A percentile compares a stretch with the other conserved stretches of the same genome.
Conservation (phyloP, 148 eudicot species). For the Pouteria glomerata region DNA sequence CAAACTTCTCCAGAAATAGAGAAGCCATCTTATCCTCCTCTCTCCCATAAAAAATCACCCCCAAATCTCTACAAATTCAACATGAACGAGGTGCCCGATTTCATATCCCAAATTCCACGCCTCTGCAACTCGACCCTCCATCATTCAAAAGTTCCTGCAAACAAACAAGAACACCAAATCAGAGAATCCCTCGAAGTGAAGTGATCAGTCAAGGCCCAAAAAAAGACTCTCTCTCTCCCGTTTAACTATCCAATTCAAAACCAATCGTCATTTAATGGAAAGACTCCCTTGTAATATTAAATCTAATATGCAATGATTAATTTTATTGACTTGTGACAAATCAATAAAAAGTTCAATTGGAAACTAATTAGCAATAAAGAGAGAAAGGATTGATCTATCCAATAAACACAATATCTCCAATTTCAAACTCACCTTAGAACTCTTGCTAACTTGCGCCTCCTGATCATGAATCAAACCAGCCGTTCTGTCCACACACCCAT, state of each 20-base stretch:
- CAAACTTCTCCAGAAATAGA: constrained; percentile 1
- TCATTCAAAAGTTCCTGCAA: constrained; percentile 34
- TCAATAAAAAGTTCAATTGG: neutral
- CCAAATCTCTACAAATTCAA: constrained; percentile 15
- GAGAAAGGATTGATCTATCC: constrained; percentile 12
- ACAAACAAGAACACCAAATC: neutral
- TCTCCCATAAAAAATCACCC: neutral
- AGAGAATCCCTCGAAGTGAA: no score
- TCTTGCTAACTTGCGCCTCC: constrained; percentile 8
- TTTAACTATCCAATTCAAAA: no score
- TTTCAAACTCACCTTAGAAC: constrained; percentile 16
- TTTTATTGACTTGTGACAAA: no score
- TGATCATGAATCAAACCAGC: constrained; percentile 1
- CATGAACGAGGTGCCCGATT: constrained; percentile 6
- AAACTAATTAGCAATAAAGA: neutral
- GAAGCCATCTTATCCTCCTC: neutral
- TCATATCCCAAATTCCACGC: constrained; percentile 43
- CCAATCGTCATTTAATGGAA: no score
- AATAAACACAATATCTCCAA: constrained; percentile 5
- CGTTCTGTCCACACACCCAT: constrained; percentile 19
- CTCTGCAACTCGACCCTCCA: constrained; percentile 42
- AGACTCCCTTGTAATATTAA: no score
- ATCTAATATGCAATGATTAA: no score
- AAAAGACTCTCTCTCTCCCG: no score
- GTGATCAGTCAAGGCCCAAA: no score